These are phyloP conservation scores for Borealophlyctis nickersoniae DNA, from an alignment of 192 early-diverging fungal species.

Conservation along the genomic window DNA sequence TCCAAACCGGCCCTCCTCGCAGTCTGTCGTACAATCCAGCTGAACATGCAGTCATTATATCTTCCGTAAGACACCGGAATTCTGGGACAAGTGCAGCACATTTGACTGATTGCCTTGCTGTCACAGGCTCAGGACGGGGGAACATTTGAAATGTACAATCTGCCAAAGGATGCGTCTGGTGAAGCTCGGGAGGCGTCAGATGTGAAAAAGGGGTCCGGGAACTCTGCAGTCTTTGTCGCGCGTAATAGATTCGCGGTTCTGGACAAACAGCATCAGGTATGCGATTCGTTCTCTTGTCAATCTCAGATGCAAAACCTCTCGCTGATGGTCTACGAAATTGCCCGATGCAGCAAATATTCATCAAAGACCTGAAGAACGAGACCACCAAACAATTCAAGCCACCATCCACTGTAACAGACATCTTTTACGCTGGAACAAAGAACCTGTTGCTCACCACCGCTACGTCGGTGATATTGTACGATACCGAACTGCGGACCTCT, in stretches of 20 bases:
- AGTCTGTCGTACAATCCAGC: slow-evolving; percentile 93
- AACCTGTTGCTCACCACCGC: slow-evolving; percentile 79
- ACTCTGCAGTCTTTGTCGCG: slow-evolving; percentile 87
- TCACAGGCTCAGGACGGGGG: slow-evolving; percentile 76
- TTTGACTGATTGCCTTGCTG: background rate
- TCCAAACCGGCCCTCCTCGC: slow-evolving; percentile 69
- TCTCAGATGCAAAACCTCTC: background rate
- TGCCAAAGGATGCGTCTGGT: slow-evolving; percentile 63
- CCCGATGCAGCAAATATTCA: slow-evolving; percentile 65
- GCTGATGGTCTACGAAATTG: too few relatives aligned
- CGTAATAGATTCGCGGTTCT: slow-evolving; percentile 97
- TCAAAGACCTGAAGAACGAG: slow-evolving; percentile 83
- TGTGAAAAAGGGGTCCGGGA: slow-evolving; percentile 74
- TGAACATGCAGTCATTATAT: slow-evolving; percentile 84
- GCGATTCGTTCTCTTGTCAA: background rate
- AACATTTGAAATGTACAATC: slow-evolving; percentile 82
- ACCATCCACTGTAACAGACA: slow-evolving; percentile 73
- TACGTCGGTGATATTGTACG: slow-evolving; percentile 86
- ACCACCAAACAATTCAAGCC: slow-evolving; percentile 88
- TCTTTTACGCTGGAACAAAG: slow-evolving; percentile 85
- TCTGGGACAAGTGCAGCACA: background rate
- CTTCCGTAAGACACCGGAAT: slow-evolving; percentile 48
- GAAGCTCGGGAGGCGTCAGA: slow-evolving; percentile 64
- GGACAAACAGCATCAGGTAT: slow-evolving; percentile 71
- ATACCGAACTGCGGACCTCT: slow-evolving; percentile 76